Base-by-base conservation (phyloP, 768 basidiomycete species). In the Lanmaoa rubissima region DNA sequence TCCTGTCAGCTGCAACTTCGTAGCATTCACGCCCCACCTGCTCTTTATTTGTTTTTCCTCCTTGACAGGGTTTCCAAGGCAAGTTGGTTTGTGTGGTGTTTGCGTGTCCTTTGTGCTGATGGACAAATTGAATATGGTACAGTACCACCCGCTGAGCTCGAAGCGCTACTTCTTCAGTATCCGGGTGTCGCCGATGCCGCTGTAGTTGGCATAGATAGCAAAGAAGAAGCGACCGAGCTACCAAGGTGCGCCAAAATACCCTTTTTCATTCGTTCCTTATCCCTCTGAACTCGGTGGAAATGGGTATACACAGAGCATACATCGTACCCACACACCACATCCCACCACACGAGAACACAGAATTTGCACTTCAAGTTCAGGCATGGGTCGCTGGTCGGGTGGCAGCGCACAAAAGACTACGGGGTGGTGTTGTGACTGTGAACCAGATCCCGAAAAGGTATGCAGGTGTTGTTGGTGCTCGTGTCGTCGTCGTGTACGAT, bases 71-170 rank as follows among this genome's bases (percentile, higher is more conserved):
- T 19, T 90, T 86, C 75, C 90, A 90, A 82, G 88, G 87, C 82
- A 66, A 41, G 74, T 46, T 2, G 17, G 14, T 8, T 39, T 40
- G 4, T 19, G 19, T 5, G 8, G 21, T 1, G 2, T 46, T 7
- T 0, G 4, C 19, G 4, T 10, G 19, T 34, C 35, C 0, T 14
- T 28, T n/a, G 36, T 26, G 28, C 42, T 55, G 28, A 59, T 35
- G 21, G 12, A 16, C 16, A 2, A 8, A 34, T 24, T 0, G 11
- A 0, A 26, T 1, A 26, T 40, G 38, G 49, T 57, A 40, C 62
- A 90, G 92, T 94, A 17, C 84, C 93, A 8, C 92, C 92, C 0
- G 92, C 93, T 2, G 92, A 94, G 62, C 79, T 95, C 5, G 93
- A 95, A 64, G 81, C 83, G 31, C 74, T 92, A 0, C 79, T 94